A percentile compares a stretch with the other conserved stretches of the same genome.
Evolutionary conservation across 1,284 basidiomycete species (phyloP).

Genomic region (Rhodotorula mucilaginosa): DNA sequence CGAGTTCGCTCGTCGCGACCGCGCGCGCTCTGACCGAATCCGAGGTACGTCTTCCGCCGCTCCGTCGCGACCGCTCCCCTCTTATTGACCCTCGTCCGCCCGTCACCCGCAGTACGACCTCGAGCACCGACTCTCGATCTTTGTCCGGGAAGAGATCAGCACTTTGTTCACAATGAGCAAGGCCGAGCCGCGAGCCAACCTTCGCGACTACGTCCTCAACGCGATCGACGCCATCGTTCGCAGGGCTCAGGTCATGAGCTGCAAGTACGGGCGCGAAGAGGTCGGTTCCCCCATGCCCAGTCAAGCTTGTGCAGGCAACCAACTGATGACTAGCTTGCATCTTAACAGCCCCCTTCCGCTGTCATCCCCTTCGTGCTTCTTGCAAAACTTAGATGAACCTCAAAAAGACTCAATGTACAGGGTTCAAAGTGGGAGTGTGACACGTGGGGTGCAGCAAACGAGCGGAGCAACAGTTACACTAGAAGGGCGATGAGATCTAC

Average conservation of each 20-base stretch:
- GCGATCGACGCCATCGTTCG: slow-evolving; percentile 81
- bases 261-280: slow-evolving; percentile 76
- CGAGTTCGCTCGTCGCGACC: slow-evolving; percentile 84
- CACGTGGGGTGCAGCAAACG: too few relatives aligned
- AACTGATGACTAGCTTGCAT: background rate
- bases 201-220: slow-evolving; percentile 66
- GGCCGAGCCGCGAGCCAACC: slow-evolving; percentile 53
- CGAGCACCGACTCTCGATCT: slow-evolving; percentile 82
- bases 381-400: too few relatives aligned
- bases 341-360: slow-evolving; percentile 49
- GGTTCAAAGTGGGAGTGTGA: too few relatives aligned
- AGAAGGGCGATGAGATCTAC: too few relatives aligned
- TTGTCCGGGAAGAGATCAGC: slow-evolving; percentile 88
- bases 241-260: slow-evolving; percentile 78
- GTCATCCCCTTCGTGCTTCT: slow-evolving; percentile 55
- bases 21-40: slow-evolving; percentile 86
- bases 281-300: slow-evolving; percentile 52
- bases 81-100: slow-evolving; percentile 1
- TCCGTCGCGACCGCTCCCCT: background rate
- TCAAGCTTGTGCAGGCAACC: background rate
- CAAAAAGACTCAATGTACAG: too few relatives aligned
- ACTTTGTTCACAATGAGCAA: slow-evolving; percentile 58
- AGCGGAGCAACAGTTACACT: too few relatives aligned
- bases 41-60: slow-evolving; percentile 61
- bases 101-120: slow-evolving; percentile 68